Conservation (phyloP, 1,284 basidiomycete species). For the Porogramme epimiltina region DNA sequence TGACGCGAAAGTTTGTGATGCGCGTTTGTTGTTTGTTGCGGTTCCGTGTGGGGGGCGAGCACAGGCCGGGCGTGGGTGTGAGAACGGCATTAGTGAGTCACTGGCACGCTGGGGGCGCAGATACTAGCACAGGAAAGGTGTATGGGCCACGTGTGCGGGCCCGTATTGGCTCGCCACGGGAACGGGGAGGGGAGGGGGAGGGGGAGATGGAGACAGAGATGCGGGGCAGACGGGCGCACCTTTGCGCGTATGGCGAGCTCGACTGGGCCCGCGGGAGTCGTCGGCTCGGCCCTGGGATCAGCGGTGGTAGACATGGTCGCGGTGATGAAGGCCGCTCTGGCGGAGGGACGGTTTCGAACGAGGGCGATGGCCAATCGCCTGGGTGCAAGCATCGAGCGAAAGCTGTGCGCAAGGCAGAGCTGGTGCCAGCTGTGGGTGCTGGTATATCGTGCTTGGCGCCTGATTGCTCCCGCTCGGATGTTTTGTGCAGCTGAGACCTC, state of each 20-base stretch:
- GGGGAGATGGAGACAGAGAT: background rate
- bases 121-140: background rate
- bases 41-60: background rate
- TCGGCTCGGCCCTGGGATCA: constrained; percentile 10
- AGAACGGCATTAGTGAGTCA: background rate
- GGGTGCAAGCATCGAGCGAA: constrained; percentile 22
- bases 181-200: background rate
- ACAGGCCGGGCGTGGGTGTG: background rate
- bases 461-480: no score
- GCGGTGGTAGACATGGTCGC: constrained; percentile 25
- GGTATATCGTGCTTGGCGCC: no score
- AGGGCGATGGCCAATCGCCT: constrained; percentile 22
- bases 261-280: constrained; percentile 39
- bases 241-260: constrained; percentile 55
- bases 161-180: no score
- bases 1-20: no score
- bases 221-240: constrained; percentile 34
- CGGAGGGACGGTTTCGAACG: constrained; percentile 22
- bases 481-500: no score
- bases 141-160: no score
- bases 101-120: background rate
- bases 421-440: no score
- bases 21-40: background rate
- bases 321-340: constrained; percentile 16
- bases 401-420: constrained; percentile 2